Evolutionary conservation across 441 rosid genomes (phyloP).

Genomic region (Pelargonium fulgidum): DNA sequence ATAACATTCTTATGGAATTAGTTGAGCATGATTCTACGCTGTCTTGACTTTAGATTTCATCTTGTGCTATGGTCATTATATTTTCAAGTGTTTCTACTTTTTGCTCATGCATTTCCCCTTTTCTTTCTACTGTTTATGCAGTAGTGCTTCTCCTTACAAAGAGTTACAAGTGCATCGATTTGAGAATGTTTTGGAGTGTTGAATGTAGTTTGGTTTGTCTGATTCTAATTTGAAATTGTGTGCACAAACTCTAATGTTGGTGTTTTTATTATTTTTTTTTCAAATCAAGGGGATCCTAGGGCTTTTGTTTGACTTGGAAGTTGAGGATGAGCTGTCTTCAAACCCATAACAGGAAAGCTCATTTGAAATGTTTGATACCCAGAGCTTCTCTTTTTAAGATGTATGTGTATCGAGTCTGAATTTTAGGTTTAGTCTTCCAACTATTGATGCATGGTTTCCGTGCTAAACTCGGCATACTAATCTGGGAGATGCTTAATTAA

Average conservation of each 20-base stretch:
- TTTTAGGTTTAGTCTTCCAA: too few species aligned
- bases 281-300: background rate
- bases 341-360: background rate
- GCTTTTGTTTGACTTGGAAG: background rate
- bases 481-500: too few species aligned
- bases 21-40: background rate
- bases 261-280: background rate
- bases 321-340: background rate
- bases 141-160: background rate
- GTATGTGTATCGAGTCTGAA: too few species aligned
- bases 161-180: background rate
- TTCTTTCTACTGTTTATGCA: background rate
- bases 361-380: background rate
- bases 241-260: background rate
- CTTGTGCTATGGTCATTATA: background rate
- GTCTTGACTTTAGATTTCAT: background rate
- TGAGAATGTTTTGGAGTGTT: background rate
- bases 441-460: too few species aligned
- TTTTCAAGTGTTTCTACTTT: too few species aligned
- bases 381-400: too few species aligned
- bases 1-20: background rate
- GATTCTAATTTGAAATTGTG: background rate
- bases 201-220: background rate
- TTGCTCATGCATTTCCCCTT: background rate
- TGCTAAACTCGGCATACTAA: too few species aligned